Conservation (phyloP, 345 rosid genomes). For the Gossypium rotundifolium region DNA sequence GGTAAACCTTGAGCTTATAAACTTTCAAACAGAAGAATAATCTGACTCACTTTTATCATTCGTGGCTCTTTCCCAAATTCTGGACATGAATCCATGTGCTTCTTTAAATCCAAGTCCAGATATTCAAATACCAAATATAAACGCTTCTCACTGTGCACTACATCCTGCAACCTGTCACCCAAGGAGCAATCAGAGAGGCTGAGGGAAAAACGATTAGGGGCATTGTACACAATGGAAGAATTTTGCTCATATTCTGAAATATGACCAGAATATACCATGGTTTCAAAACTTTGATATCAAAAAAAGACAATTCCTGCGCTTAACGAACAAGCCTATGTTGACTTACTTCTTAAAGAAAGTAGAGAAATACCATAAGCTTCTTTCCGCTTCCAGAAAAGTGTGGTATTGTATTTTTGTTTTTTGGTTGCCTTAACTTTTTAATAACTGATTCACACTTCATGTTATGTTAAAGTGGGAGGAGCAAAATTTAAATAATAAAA, state of each 20-base stretch:
- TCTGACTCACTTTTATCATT: constrained; percentile 63
- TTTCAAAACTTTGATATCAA: background rate
- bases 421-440: background rate
- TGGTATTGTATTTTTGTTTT: background rate
- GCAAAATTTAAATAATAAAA: background rate
- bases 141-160: constrained; percentile 94
- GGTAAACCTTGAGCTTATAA: background rate
- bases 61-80: constrained; percentile 84
- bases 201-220: background rate
- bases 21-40: constrained; percentile 14
- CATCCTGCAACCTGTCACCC: constrained; percentile 83
- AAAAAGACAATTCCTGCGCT: background rate
- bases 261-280: background rate
- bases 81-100: constrained; percentile 93
- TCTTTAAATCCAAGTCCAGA: constrained; percentile 95
- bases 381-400: background rate
- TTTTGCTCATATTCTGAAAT: background rate
- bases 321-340: background rate
- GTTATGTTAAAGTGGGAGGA: background rate
- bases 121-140: constrained; percentile 95
- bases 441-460: background rate
- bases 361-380: background rate
- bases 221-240: background rate
- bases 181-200: constrained; percentile 2
- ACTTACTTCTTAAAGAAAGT: background rate